Base-by-base conservation (phyloP, 805 yeast species). In the Starmerella stigmatis region DNA sequence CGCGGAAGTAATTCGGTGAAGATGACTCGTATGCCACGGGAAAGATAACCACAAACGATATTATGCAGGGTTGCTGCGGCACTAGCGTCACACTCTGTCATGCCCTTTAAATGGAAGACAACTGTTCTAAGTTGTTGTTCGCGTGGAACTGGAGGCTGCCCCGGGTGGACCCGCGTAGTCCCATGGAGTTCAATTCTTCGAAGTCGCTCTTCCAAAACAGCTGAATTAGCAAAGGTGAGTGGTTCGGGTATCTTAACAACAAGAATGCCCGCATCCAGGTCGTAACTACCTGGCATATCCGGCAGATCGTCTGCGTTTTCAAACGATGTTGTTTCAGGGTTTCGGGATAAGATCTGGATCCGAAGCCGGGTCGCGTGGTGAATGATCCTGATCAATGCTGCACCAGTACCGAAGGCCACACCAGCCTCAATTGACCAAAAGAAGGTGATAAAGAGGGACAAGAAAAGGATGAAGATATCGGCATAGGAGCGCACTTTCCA, bases 221-320 rank as follows among this genome's bases (percentile, higher is more conserved):
- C 81, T 7, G 88, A 73, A 60, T 88, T 86, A 31, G 94, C 85
- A 62, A 86, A 86, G 5, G 88, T 84, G 48, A 86, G 67, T 1
- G 96, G 94, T 58, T 86, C 96, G 0, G 95, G 86, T 34, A 86
- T 74, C 51, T 79, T 81, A 29, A 86, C 81, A 23, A 86, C 75
- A 28, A 88, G 66, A 45, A 86, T 81, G 0, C 86, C 86, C 52
- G 79, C 83, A 40, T 81, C 67, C 8, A 32, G 17, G 21, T 51
- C 53, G 19, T 17, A 34, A 22, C 38, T 16, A n/a, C 42, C 45
- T 1, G 41, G 43, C 34, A 35, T 35, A 11, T 63, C 68, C 2
- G 66, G 73, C 22, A 70, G 62, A 32, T 73, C 78, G 60, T 84
- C 94, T 0, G 86, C 86, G 58, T 83, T 82, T 34, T 79, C 68